Percentiles rank a stretch among this genome's conserved stretches.
Conservation (phyloP, 2,329 filamentous ascomycete species). For the Colletotrichum lentis region DNA sequence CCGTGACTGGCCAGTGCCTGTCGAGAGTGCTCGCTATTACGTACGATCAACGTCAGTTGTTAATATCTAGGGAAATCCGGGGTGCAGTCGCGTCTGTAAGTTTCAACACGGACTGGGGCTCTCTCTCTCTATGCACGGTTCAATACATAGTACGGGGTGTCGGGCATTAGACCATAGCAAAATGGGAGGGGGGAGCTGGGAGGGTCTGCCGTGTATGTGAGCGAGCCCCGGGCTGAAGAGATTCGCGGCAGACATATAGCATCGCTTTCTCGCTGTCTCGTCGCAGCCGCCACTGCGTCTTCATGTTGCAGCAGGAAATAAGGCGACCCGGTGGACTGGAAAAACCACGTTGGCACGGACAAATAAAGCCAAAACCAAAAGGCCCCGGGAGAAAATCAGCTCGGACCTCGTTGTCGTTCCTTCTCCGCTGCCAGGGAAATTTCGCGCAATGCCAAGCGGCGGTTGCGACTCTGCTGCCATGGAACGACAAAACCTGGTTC, state of each 20-base stretch:
- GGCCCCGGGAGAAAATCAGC: neutral
- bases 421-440: neutral
- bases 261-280: neutral
- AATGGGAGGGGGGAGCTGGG: neutral
- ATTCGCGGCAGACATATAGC: neutral
- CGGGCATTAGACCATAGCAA: neutral
- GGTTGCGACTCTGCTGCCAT: neutral
- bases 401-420: neutral
- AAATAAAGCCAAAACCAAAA: neutral
- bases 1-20: neutral
- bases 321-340: too few species aligned
- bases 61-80: slow-evolving; percentile 4
- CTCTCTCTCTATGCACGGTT: neutral
- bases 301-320: too few species aligned
- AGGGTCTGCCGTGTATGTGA: neutral
- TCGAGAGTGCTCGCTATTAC: neutral
- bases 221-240: neutral
- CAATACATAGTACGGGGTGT: neutral
- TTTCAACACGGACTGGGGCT: neutral
- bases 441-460: slow-evolving; percentile 3
- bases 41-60: neutral
- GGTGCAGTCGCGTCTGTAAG: neutral
- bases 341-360: too few species aligned
- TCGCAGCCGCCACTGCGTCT: too few species aligned
- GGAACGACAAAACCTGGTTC: neutral